Evolutionary conservation across 2,329 filamentous ascomycete genomes (phyloP), one percentile per base, ranked within the genome.

Genomic region (Ascochyta lentis): DNA sequence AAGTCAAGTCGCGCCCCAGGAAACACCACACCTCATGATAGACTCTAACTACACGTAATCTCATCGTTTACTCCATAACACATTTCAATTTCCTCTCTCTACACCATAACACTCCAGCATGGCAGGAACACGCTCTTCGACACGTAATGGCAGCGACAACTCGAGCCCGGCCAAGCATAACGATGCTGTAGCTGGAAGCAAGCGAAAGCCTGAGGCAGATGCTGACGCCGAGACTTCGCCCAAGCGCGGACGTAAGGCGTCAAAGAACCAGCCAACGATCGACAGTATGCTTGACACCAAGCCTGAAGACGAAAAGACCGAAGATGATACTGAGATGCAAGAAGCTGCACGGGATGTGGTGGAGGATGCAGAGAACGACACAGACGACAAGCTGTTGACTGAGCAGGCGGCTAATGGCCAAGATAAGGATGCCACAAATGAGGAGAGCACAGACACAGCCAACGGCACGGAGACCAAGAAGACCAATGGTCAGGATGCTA

Each of bases 241-340:
- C 12, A 80, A 82, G 64, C 77, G 77, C 23, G 69, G 72, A n/a
- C 78, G 76, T 60, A 77, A 79, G 47, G 66, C 64, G 13, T 54
- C 69, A 15, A 80, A 78, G 60, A 77, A 78, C 56, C 83, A 86
- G 65, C 79, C 79, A 61, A 83, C 81, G 0, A 76, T 85, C 31
- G 83, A 86, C 56, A 81, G 84, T 59, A 79, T 77, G 0, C 70
- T 83, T 38, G 49, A 55, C 15, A 56, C 88, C 23, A 56, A 74
- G 22, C 58, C 72, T 26, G 53, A 47, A 49, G 53, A 61, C 29
- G 57, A 65, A 35, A 58, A 49, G 7, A 47, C 53, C 15, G 54
- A 65, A 24, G 40, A 58, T n/a, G 65, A 72, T 64, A 58, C 77
- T 27, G 61, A 74, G 6, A 51, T 45, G 49, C 47, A 42, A 37